phyloP scores from a whole-genome alignment of 441 rosid species.

The Erysimum cheiri region DNA sequence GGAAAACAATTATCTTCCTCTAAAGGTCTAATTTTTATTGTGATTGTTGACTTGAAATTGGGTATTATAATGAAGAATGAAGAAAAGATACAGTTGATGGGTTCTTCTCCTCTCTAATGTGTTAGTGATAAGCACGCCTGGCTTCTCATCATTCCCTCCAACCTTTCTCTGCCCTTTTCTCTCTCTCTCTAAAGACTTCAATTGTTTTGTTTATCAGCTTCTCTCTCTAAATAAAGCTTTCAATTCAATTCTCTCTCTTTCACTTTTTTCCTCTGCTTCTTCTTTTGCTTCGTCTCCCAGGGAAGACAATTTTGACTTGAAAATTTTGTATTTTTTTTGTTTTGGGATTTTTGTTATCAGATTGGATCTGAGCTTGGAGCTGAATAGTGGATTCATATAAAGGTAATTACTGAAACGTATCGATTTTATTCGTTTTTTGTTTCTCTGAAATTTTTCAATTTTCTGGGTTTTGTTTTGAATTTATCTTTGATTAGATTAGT shows the following conservation, averaged over 20 bases:
- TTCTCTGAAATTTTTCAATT: conserved; percentile 19
- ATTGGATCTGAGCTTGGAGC: conserved; percentile 66
- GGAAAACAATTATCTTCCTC: neutral
- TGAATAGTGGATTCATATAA: conserved; percentile 33
- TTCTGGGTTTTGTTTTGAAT: conserved; percentile 37
- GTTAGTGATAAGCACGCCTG: conserved; percentile 94
- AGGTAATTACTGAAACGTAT: conserved; percentile 44
- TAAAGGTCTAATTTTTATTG: conserved; percentile 22
- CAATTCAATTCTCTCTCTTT: conserved; percentile 40
- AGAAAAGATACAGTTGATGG: conserved; percentile 47
- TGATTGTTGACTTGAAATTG: conserved; percentile 3
- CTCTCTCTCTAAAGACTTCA: conserved; percentile 44
- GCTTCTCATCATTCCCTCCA: conserved; percentile 86
- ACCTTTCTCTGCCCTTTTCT: conserved; percentile 32
- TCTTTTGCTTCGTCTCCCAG: conserved; percentile 39
- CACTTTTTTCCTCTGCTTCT: conserved; percentile 38
- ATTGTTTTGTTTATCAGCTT: conserved; percentile 38
- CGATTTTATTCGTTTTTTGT: neutral
- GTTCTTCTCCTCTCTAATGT: conserved; percentile 11
- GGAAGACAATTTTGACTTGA: conserved; percentile 28
- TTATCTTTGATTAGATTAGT: conserved; percentile 19
- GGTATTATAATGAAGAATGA: conserved; percentile 10
- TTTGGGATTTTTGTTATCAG: conserved; percentile 26
- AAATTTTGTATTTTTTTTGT: conserved; percentile 14
- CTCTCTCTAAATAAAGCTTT: conserved; percentile 51